Evolutionary conservation across 2,329 filamentous ascomycete genomes (phyloP).

Genomic region (Aspergillus transmontanensis): DNA sequence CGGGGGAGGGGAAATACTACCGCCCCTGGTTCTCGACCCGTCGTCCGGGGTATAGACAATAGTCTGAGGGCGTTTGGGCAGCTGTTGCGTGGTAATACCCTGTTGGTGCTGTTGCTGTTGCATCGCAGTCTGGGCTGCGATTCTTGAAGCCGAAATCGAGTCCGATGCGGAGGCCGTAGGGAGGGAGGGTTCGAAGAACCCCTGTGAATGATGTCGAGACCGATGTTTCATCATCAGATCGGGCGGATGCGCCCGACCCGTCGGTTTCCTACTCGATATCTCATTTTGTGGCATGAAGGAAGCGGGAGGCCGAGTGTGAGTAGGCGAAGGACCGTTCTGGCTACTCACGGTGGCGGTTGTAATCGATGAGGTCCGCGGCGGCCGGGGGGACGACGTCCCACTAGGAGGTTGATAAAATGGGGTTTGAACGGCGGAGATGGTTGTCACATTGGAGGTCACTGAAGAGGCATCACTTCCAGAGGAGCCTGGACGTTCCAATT

Average conservation of each 20-base stretch:
- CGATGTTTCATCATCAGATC: slow-evolving; percentile 46
- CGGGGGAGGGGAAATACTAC: slow-evolving; percentile 37
- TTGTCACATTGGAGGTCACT: slow-evolving; percentile 46
- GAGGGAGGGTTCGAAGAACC: slow-evolving; percentile 68
- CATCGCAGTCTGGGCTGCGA: slow-evolving; percentile 69
- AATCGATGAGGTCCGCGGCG: slow-evolving; percentile 31
- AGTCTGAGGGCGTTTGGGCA: slow-evolving; percentile 59
- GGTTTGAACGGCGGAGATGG: slow-evolving; percentile 43
- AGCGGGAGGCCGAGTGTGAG: slow-evolving; percentile 36
- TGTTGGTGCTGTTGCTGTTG: slow-evolving; percentile 55
- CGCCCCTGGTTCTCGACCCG: slow-evolving; percentile 30
- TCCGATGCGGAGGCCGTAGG: slow-evolving; percentile 54
- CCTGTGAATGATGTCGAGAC: slow-evolving; percentile 61
- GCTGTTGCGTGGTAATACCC: slow-evolving; percentile 38
- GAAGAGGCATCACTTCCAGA: slow-evolving; percentile 52
- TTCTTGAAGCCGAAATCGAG: slow-evolving; percentile 61
- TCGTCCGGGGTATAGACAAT: slow-evolving; percentile 46
- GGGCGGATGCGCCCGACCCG: slow-evolving; percentile 38
- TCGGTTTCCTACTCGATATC: slow-evolving; percentile 37
- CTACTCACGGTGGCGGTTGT: slow-evolving; percentile 32
- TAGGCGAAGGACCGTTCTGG: slow-evolving; percentile 37
- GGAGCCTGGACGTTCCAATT: slow-evolving; percentile 41
- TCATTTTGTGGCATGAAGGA: slow-evolving; percentile 44
- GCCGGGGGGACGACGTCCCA: slow-evolving; percentile 24
- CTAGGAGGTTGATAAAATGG: slow-evolving; percentile 4